Conservation (phyloP, 148 eudicot species). For the Vaccinium macrocarpon region DNA sequence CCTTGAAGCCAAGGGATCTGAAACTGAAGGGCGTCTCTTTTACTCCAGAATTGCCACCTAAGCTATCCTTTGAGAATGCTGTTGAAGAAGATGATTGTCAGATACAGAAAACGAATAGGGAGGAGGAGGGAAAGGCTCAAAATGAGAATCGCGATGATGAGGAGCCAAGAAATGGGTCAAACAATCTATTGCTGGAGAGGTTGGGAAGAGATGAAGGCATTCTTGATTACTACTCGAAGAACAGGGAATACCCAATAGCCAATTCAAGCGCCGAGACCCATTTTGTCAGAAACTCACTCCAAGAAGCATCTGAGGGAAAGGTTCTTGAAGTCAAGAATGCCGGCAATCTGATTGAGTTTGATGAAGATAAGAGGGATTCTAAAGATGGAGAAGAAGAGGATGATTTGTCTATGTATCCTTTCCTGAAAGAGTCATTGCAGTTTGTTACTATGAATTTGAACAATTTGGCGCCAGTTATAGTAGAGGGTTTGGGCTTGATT, state of each 20-base stretch:
- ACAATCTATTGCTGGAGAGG: not conserved
- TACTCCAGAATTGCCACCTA: not conserved
- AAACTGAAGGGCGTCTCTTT: not conserved
- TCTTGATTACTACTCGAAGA: conserved; percentile 14
- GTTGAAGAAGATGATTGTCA: not conserved
- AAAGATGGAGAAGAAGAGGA: not conserved
- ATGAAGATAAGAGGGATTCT: not conserved
- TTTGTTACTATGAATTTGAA: not conserved
- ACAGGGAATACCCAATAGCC: not conserved
- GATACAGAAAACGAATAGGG: not conserved
- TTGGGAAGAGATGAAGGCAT: not conserved
- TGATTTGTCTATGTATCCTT: not conserved
- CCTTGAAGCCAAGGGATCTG: not conserved
- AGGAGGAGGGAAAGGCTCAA: not conserved
- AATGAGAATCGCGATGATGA: not conserved
- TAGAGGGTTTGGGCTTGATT: not conserved
- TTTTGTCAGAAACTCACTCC: not conserved
- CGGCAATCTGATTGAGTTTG: not conserved
- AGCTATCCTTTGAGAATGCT: not conserved
- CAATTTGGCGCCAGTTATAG: too few relatives aligned
- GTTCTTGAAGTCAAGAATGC: not conserved
- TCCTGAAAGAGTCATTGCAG: not conserved
- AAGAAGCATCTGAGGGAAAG: not conserved
- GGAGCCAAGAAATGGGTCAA: not conserved
- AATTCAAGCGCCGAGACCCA: not conserved